Evolutionary conservation across 1,139 yeast genomes (phyloP).

Genomic region (Taphrina pruni): DNA sequence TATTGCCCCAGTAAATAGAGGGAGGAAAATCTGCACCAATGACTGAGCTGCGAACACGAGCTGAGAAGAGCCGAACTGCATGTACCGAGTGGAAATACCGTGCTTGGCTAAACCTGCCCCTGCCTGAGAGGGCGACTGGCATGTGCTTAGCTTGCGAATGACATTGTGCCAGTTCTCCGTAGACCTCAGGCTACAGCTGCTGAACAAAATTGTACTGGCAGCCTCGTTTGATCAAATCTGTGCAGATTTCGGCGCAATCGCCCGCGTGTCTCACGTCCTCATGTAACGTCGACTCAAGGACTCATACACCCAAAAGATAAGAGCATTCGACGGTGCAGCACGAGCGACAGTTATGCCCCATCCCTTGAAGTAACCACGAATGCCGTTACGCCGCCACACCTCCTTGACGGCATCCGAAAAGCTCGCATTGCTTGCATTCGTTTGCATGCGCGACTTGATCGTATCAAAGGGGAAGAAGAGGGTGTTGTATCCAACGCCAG

Average conservation of each 20-base stretch:
- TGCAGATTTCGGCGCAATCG: too few relatives aligned
- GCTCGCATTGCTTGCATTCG: constrained; percentile 54
- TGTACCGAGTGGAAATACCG: not conserved
- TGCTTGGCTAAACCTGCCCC: too few relatives aligned
- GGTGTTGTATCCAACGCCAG: constrained; percentile 81
- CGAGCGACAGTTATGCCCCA: constrained; percentile 79
- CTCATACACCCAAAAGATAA: constrained; percentile 63
- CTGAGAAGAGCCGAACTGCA: not conserved
- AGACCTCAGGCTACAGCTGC: too few relatives aligned
- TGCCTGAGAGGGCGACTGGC: too few relatives aligned
- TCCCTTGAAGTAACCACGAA: constrained; percentile 79
- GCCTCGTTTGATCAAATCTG: too few relatives aligned
- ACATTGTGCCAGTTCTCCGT: too few relatives aligned
- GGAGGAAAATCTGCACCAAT: not conserved
- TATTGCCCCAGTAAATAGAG: too few relatives aligned
- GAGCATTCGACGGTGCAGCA: constrained; percentile 89
- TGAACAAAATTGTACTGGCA: too few relatives aligned
- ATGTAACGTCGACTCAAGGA: constrained; percentile 26
- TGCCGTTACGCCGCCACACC: constrained; percentile 60
- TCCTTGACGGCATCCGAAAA: constrained; percentile 54
- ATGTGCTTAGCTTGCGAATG: too few relatives aligned
- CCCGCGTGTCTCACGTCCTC: not conserved
- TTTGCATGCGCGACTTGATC: constrained; percentile 84
- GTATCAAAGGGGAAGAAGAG: constrained; percentile 90
- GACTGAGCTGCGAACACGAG: not conserved